phyloP scores from a whole-genome alignment of 2,329 filamentous ascomycete species.

The Aspergillus hortae region DNA sequence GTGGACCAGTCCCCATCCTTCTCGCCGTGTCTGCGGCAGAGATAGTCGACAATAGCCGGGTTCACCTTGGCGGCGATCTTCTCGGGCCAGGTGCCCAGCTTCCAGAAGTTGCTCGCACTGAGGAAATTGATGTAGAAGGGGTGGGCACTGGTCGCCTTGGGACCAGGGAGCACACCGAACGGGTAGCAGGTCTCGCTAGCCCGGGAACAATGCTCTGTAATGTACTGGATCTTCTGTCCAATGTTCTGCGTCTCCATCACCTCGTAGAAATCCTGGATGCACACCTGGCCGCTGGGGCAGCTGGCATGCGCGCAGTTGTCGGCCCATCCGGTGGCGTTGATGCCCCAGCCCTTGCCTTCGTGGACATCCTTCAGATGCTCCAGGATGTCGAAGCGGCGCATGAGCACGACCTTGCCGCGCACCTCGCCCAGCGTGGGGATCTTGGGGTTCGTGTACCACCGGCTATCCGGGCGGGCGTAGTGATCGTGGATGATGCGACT shows the following conservation, averaged over 20 bases:
- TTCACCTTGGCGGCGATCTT: slow-evolving; percentile 85
- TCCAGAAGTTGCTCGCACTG: slow-evolving; percentile 92
- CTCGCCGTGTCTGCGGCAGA: slow-evolving; percentile 52
- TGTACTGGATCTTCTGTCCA: slow-evolving; percentile 72
- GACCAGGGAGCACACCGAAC: slow-evolving; percentile 30
- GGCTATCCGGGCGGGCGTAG: slow-evolving; percentile 57
- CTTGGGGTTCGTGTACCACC: slow-evolving; percentile 75
- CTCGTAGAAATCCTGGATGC: slow-evolving; percentile 94
- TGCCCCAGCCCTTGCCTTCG: slow-evolving; percentile 52
- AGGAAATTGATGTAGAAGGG: slow-evolving; percentile 90
- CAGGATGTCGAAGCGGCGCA: slow-evolving; percentile 73
- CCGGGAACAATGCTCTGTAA: slow-evolving; percentile 71
- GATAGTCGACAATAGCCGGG: slow-evolving; percentile 62
- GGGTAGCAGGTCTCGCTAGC: slow-evolving; percentile 53
- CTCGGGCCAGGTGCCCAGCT: slow-evolving; percentile 86
- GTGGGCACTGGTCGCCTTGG: slow-evolving; percentile 45
- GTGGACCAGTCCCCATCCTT: slow-evolving; percentile 67
- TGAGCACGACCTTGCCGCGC: slow-evolving; percentile 76
- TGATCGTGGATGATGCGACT: slow-evolving; percentile 67
- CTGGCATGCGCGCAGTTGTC: slow-evolving; percentile 80
- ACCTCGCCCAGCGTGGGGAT: slow-evolving; percentile 76
- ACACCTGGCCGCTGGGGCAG: slow-evolving; percentile 67
- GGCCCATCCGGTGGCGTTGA: slow-evolving; percentile 68
- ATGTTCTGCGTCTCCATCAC: slow-evolving; percentile 73
- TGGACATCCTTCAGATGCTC: slow-evolving; percentile 42